Base-by-base conservation (phyloP, 2,329 filamentous ascomycete species). In the Aspergillus tamarii region DNA sequence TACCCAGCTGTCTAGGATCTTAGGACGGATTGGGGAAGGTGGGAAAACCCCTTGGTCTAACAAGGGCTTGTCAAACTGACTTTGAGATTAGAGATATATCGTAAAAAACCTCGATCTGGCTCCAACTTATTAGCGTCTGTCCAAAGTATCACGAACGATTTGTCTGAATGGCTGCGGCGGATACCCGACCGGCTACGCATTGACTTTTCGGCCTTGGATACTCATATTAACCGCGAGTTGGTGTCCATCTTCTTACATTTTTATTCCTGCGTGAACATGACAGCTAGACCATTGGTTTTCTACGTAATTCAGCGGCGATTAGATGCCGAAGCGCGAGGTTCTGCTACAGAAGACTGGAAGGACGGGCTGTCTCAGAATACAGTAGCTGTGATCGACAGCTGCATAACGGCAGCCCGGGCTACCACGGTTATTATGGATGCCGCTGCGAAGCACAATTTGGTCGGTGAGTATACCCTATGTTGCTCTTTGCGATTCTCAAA, bases 201-300 rank as follows among this genome's bases (percentile, higher is more conserved):
- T 53, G 81, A 85, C 66, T 83, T 84, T 19, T 76, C 74, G 1
- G 77, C 74, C 3, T 77, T 84, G 8, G 78, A 79, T 60, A 66
- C 67, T 6, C 72, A 73, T 39, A 79, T 83, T 52, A 81, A 79
- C 46, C 82, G 84, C 14, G 84, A 85, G 71, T 81, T 78, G 11
- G 82, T 86, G 5, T 84, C 83, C 1, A 83, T 82, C 4, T 82
- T 84, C 59, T 72, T 85, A 26, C 84, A 87, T 66, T 86, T 86
- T 66, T 85, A 85, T 64, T 84, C 85, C 50, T 87, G 85, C 69
- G 81, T 87, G 68, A 85, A 86, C 67, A 86, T 87, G 84, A 85
- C 84, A 0, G 83, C 81, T 0, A 76, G 85, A 5, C 85, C 85
- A 1, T 73, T 87, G 28, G 76, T 87, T 0, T 85, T 86, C 64